phyloP scores from a whole-genome alignment of 2,329 filamentous ascomycete species.

The Penicillium sp. region DNA sequence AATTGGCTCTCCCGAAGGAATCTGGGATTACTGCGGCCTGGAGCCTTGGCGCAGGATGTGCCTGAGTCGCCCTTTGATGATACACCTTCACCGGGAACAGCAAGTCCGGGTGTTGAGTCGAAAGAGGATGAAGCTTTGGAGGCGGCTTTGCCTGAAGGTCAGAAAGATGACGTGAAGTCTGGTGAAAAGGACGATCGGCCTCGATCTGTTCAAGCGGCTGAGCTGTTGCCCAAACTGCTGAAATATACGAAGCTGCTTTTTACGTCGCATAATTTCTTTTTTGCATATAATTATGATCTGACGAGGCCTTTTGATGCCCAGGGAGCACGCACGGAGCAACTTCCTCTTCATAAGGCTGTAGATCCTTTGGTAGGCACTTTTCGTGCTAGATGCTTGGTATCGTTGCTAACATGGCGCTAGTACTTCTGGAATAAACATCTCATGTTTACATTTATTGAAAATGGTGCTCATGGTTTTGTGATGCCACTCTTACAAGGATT shows the following conservation, averaged over 20 bases:
- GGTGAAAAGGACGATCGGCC: slow-evolving; percentile 9
- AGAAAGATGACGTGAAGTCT: slow-evolving; percentile 2
- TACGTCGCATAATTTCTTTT: slow-evolving; percentile 84
- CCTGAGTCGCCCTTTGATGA: slow-evolving; percentile 23
- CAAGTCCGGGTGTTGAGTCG: slow-evolving; percentile 4
- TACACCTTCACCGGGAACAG: slow-evolving; percentile 25
- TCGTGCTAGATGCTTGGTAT: not conserved
- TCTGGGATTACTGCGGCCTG: slow-evolving; percentile 70
- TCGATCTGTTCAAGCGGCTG: slow-evolving; percentile 46
- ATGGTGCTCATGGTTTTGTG: slow-evolving; percentile 68
- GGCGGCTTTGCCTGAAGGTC: not conserved
- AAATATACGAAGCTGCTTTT: slow-evolving; percentile 83
- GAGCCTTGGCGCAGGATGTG: slow-evolving; percentile 61
- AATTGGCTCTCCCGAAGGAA: slow-evolving; percentile 87
- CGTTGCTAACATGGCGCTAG: slow-evolving; percentile 30
- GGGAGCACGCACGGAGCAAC: slow-evolving; percentile 42
- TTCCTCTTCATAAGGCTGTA: slow-evolving; percentile 69
- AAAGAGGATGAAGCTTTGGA: slow-evolving; percentile 11
- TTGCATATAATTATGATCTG: slow-evolving; percentile 91
- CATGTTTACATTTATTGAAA: slow-evolving; percentile 69
- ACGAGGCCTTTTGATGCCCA: slow-evolving; percentile 62
- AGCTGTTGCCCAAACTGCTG: slow-evolving; percentile 78
- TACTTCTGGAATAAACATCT: slow-evolving; percentile 93
- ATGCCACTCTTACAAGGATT: slow-evolving; percentile 93
- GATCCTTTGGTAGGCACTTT: slow-evolving; percentile 59